Evolutionary conservation across 805 yeast species (phyloP).

Genomic region (Kuraishia molischiana): DNA sequence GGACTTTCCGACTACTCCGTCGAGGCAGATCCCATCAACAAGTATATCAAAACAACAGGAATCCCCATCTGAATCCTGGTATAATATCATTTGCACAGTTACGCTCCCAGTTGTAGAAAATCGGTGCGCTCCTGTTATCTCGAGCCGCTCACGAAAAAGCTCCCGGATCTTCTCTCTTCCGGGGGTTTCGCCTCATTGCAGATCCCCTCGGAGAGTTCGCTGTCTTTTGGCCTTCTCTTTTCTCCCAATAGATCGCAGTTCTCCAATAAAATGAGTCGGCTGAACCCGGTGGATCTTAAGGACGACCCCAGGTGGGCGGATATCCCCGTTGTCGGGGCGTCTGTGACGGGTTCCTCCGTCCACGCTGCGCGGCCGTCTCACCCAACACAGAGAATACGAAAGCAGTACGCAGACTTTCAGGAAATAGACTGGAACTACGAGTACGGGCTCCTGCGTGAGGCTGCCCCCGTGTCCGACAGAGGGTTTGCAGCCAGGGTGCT

Average conservation of each 20-base stretch:
- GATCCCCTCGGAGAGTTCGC: too few relatives aligned
- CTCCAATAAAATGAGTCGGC: background rate
- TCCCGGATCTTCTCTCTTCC: too few relatives aligned
- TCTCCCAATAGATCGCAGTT: too few relatives aligned
- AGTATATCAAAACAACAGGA: conserved; percentile 30
- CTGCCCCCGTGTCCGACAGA: conserved; percentile 5
- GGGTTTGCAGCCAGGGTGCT: conserved; percentile 7
- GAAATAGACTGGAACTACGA: conserved; percentile 25
- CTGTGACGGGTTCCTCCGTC: background rate
- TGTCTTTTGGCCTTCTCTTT: too few relatives aligned
- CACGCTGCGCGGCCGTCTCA: background rate
- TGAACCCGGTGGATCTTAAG: background rate
- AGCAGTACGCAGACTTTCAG: conserved; percentile 8
- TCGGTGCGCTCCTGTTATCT: too few relatives aligned
- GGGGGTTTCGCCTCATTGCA: too few relatives aligned
- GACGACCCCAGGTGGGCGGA: background rate
- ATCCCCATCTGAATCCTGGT: conserved; percentile 20
- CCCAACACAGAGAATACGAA: conserved; percentile 3
- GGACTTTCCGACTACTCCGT: conserved; percentile 35
- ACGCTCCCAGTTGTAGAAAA: too few relatives aligned
- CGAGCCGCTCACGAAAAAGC: too few relatives aligned
- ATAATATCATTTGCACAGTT: too few relatives aligned
- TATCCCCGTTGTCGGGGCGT: background rate
- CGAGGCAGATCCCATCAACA: conserved; percentile 49
- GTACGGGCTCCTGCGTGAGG: conserved; percentile 14